Percentiles rank a stretch among this genome's conserved stretches.
Conservation (phyloP, 2,329 filamentous ascomycete species). For the Diaporthe australafricana region DNA sequence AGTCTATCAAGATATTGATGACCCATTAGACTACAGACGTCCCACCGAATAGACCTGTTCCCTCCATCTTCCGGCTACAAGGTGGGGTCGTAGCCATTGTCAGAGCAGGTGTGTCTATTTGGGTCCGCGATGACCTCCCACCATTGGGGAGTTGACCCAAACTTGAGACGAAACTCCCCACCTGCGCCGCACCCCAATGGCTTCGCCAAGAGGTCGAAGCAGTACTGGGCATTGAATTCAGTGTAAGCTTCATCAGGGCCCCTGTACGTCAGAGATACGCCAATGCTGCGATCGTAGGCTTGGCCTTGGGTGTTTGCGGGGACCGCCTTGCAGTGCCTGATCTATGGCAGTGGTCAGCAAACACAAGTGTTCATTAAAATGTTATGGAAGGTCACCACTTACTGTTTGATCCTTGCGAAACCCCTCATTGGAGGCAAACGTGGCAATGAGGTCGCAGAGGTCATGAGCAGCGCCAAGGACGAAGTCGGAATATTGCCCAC, state of each 20-base stretch:
- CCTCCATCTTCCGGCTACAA: not conserved
- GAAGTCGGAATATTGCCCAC: not conserved
- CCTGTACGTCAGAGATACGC: not conserved
- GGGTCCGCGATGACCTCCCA: conserved; percentile 9
- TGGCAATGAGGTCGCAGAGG: not conserved
- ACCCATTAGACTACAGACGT: no score
- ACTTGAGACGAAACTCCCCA: not conserved
- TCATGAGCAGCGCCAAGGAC: not conserved
- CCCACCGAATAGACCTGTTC: no score
- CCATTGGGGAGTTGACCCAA: not conserved
- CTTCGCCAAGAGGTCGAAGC: not conserved
- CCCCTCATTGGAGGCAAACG: not conserved
- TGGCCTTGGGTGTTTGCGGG: not conserved
- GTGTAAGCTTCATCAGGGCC: not conserved
- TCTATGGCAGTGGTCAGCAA: not conserved
- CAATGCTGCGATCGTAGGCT: conserved; percentile 2
- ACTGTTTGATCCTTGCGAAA: not conserved
- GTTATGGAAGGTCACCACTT: not conserved
- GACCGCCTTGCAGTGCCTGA: not conserved
- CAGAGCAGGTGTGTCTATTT: not conserved
- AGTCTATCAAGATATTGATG: no score
- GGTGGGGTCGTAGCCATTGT: not conserved
- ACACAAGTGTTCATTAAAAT: not conserved
- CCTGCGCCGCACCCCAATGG: not conserved
- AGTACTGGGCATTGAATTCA: not conserved